These are phyloP conservation scores for Agaricus sinodeliciosus DNA, from an alignment of 768 basidiomycete genomes.

Conservation along the genomic window DNA sequence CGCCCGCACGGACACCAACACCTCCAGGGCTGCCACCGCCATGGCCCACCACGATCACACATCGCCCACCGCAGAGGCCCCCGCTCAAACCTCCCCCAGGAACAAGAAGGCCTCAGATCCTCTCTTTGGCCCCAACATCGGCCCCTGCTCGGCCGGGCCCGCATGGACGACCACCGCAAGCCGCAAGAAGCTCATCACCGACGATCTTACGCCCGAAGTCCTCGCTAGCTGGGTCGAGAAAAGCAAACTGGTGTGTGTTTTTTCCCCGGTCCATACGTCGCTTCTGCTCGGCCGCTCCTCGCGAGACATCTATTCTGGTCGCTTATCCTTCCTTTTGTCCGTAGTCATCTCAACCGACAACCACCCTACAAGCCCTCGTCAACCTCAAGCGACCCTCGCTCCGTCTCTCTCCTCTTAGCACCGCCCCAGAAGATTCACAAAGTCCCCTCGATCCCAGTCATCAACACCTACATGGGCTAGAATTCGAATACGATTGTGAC, in stretches of 20 bases:
- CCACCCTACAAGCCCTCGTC: constrained; percentile 89
- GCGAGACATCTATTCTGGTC: no score
- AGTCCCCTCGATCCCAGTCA: constrained; percentile 33
- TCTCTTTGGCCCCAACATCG: constrained; percentile 89
- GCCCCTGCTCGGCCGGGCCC: constrained; percentile 61
- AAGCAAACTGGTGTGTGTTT: constrained; percentile 67
- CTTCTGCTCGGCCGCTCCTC: no score
- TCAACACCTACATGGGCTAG: constrained; percentile 68
- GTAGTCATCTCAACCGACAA: constrained; percentile 78
- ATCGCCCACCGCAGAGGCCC: constrained; percentile 6
- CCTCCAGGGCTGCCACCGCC: constrained; percentile 40
- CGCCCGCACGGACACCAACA: constrained; percentile 42
- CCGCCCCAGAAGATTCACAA: constrained; percentile 36
- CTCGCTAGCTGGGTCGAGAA: constrained; percentile 82
- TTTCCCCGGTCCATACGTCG: not conserved
- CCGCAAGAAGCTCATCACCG: constrained; percentile 27
- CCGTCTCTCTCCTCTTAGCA: constrained; percentile 59
- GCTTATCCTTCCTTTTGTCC: not conserved
- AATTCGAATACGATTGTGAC: constrained; percentile 91
- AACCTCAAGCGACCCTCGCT: constrained; percentile 91
- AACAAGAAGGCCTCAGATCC: constrained; percentile 69
- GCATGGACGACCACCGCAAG: constrained; percentile 52
- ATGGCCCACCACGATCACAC: constrained; percentile 35
- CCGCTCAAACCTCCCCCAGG: constrained; percentile 18
- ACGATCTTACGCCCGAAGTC: constrained; percentile 75